Percentiles rank a stretch among this genome's conserved stretches.
Conservation (phyloP, 23 red algal species). For the Gracilaria domingensis region DNA sequence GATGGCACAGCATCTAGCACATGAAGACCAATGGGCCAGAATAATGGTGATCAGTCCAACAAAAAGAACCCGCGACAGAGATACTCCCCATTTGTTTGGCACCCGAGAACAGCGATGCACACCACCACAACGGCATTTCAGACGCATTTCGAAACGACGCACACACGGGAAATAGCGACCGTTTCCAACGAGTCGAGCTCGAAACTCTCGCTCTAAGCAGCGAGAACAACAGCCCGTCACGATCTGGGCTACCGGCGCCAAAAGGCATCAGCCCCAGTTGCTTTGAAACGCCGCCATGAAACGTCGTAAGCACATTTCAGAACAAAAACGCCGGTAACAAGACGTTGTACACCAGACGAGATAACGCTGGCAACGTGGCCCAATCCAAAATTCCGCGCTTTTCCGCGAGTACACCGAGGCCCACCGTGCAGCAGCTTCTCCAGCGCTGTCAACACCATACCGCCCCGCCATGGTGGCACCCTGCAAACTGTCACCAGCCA, state of each 20-base stretch:
- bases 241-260: slow-evolving; percentile 50
- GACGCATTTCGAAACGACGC: slow-evolving; percentile 63
- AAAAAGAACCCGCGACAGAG: slow-evolving; percentile 70
- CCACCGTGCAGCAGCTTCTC: slow-evolving; percentile 8
- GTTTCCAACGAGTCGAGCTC: background rate
- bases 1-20: slow-evolving; percentile 1
- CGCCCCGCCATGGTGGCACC: background rate
- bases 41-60: slow-evolving; percentile 67
- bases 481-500: background rate
- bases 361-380: slow-evolving; percentile 29
- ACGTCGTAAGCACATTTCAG: slow-evolving; percentile 50
- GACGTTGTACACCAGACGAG: slow-evolving; percentile 47
- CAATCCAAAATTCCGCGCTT: background rate
- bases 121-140: slow-evolving; percentile 66
- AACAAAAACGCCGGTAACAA: slow-evolving; percentile 71
- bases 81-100: background rate
- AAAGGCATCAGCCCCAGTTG: slow-evolving; percentile 37
- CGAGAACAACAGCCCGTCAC: slow-evolving; percentile 4
- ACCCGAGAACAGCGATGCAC: slow-evolving; percentile 47
- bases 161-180: slow-evolving; percentile 40
- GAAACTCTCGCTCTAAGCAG: background rate
- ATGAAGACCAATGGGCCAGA: slow-evolving; percentile 68
- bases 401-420: background rate
- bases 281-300: background rate
- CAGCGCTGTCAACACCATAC: background rate